Conservation (phyloP, 352 stramenopile species). For the Chrysophaeum taylorii region DNA sequence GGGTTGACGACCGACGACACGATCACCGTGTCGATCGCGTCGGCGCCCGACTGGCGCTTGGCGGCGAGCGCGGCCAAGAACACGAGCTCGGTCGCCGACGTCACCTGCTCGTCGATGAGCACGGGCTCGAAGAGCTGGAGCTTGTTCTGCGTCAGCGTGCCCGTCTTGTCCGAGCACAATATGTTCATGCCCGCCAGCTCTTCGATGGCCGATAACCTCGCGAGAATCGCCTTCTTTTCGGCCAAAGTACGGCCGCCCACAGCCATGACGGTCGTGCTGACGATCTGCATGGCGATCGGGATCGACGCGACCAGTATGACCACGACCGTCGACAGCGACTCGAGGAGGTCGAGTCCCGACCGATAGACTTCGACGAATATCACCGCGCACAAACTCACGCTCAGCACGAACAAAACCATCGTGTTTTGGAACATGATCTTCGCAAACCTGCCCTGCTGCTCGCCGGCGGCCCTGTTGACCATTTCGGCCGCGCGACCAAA, state of each 20-base stretch:
- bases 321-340: constrained; percentile 67
- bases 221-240: constrained; percentile 80
- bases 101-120: neutral
- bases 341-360: constrained; percentile 57
- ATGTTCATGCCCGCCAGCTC: constrained; percentile 82
- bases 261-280: constrained; percentile 79
- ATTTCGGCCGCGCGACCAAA: constrained; percentile 70
- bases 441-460: constrained; percentile 70
- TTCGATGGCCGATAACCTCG: constrained; percentile 77
- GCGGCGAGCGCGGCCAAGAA: constrained; percentile 18
- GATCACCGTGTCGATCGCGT: constrained; percentile 25
- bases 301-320: constrained; percentile 79
- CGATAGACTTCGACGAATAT: constrained; percentile 68
- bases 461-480: constrained; percentile 54
- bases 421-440: constrained; percentile 77
- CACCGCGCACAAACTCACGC: constrained; percentile 66
- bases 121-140: constrained; percentile 16
- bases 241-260: constrained; percentile 70
- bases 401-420: constrained; percentile 71
- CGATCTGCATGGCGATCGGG: constrained; percentile 81
- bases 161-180: constrained; percentile 90
- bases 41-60: constrained; percentile 18
- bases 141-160: constrained; percentile 75
- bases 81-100: constrained; percentile 11
- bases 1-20: neutral